Evolutionary conservation across 1,284 basidiomycete genomes (phyloP).

Genomic region (Austroboletus niveus): DNA sequence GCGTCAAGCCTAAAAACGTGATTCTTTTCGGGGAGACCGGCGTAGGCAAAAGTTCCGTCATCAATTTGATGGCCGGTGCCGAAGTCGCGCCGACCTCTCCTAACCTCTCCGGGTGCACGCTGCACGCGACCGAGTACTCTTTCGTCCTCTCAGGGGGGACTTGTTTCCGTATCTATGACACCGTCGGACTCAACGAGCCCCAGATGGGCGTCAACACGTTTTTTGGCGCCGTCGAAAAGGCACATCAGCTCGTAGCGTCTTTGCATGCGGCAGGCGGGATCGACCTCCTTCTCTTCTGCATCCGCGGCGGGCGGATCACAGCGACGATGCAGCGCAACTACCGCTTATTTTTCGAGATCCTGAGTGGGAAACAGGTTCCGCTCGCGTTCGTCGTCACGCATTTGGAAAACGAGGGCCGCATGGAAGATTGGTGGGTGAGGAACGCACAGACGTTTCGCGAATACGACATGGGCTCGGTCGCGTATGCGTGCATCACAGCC

Average conservation of each 20-base stretch:
- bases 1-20: not conserved
- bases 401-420: not conserved
- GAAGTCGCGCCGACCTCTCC: not conserved
- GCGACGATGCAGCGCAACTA: not conserved
- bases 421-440: not conserved
- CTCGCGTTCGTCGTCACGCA: not conserved
- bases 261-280: not conserved
- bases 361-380: not conserved
- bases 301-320: not conserved
- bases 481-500: not conserved
- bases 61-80: not conserved
- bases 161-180: not conserved
- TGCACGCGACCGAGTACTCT: not conserved
- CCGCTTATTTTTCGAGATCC: not conserved
- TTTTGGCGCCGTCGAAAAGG: not conserved
- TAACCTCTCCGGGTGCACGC: not conserved
- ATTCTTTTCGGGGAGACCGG: not conserved
- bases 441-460: not conserved
- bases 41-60: not conserved
- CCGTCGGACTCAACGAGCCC: not conserved
- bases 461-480: not conserved
- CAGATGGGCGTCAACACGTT: not conserved
- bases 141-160: not conserved
- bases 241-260: not conserved
- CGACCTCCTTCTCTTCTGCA: conserved; percentile 2